Evolutionary conservation across 495 filamentous ascomycete genomes (phyloP), one percentile per base, ranked within the genome.

Genomic region (Daldinia grandis): DNA sequence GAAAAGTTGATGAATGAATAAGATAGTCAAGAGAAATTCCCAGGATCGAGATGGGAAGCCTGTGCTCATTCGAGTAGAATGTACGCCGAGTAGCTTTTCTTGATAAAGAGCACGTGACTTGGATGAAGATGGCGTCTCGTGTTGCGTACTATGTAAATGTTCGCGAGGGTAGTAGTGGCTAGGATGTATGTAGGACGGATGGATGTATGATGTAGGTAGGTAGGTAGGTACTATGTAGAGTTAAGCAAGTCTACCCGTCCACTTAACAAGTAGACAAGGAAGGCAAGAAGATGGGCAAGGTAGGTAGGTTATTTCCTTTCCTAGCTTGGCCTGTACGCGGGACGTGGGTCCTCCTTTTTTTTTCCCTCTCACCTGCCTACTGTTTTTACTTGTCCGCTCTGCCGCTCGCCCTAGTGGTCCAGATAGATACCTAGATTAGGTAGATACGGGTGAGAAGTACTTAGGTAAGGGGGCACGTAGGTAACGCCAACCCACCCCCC

Each of bases 31-130:
- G 58, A 27, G 60, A 68, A 71, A 58, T 68, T 67, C 72, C 67
- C 38, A 71, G 71, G 72, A 74, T 74, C 68, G 59, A 68, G 59
- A 68, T 69, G 58, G 55, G 66, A 71, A 63, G 71, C 69, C 69
- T 68, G 69, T 66, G 65, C 63, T 71, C 68, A 69, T 55, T 50
- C 58, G 30, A 66, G 49, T 21, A 64, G 57, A 44, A 69, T 62
- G 64, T 58, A 64, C 35, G 56, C 50, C 49, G 38, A 30, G 53
- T 72, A 66, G 53, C 57, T 64, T 27, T 61, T 69, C 31, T 53
- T 7, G 30, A 65, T n/a, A 61, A 31, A 37, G 38, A 37, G 63
- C 74, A 76, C 74, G 74, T 76, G 74, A 76, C 69, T 67, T 61
- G 14, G 10, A 60, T 54, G 66, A 64, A 58, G 71, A 35, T 68